Base-by-base conservation (phyloP, 257 asterid genomes). In the Primulina huaijiensis region DNA sequence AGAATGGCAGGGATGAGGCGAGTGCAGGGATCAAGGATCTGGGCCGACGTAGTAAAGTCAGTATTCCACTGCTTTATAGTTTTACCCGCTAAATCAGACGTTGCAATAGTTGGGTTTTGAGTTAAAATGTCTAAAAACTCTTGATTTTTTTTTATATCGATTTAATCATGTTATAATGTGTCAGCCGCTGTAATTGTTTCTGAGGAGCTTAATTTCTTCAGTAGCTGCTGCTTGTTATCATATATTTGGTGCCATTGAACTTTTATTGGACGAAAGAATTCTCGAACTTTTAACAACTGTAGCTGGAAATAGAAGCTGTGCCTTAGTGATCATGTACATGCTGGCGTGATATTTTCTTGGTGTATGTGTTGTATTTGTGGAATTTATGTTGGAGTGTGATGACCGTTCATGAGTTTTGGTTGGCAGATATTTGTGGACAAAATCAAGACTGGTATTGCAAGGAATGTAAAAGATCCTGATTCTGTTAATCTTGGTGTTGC, bases 21-120 rank as follows among this genome's bases (percentile, higher is more conserved):
- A 64, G 38, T 46, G 76, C 76, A 60, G 60, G 73, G 58, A 74
- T 74, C 40, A 72, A 20, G 77, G 86, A 86, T 87, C 95, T 87
- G 77, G 89, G 92, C 34, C 86, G 92, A 65, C 88, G 86, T 34
- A 79, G 96, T 79, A 87, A 86, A 81, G 92, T 90, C 43, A 78
- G 95, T 85, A 38, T 31, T 17, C 21, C 25, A 12, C 31, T 52
- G 16, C 65, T 67, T 58, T 62, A 5, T 61, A 31, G 72, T 68
- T 62, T 63, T n/a, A 68, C 53, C 37, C 37, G 69, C 46, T 14
- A 17, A 67, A 74, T 60, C 29, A 29, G 14, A 2, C 37, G 61
- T 38, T 46, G 65, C 58, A 31, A 50, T n/a, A 62, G 35, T 60
- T 46, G 64, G 17, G 34, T 60, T 67, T 20, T 46, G 40, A 34